Evolutionary conservation across 345 rosid genomes (phyloP).

Genomic region (Durio zibethinus): DNA sequence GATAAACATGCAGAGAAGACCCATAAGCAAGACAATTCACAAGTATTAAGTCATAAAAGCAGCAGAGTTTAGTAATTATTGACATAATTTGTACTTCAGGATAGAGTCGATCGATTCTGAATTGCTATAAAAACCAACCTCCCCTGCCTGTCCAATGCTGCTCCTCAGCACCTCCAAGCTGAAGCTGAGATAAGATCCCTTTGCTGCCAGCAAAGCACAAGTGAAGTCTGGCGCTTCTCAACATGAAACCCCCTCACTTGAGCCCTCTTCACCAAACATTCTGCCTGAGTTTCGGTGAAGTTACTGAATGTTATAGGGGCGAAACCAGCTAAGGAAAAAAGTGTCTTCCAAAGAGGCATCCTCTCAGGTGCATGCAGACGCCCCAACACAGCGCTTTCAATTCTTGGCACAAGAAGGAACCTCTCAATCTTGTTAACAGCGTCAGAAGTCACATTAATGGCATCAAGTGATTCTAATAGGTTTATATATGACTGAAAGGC

Average conservation of each 20-base stretch:
- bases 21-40: constrained; percentile 26
- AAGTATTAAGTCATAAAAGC: constrained; percentile 24
- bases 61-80: constrained; percentile 27
- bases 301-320: constrained; percentile 41
- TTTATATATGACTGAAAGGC: constrained; percentile 42
- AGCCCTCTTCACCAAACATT: constrained; percentile 45
- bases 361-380: constrained; percentile 33
- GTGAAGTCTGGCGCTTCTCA: constrained; percentile 48
- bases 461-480: constrained; percentile 49
- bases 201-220: constrained; percentile 51
- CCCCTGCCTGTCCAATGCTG: constrained; percentile 13
- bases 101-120: constrained; percentile 24
- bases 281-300: constrained; percentile 55
- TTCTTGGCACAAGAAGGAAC: constrained; percentile 49
- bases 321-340: constrained; percentile 44
- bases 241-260: constrained; percentile 51
- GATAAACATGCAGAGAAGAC: constrained; percentile 32
- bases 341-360: constrained; percentile 49
- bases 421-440: constrained; percentile 50
- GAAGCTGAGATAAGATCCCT: constrained; percentile 51
- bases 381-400: constrained; percentile 45
- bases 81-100: constrained; percentile 20
- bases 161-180: constrained; percentile 53
- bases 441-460: constrained; percentile 38
- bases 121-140: constrained; percentile 25